Evolutionary conservation across 495 filamentous ascomycete genomes (phyloP), one percentile per base, ranked within the genome.

Genomic region (Lasiosphaeria hispida): DNA sequence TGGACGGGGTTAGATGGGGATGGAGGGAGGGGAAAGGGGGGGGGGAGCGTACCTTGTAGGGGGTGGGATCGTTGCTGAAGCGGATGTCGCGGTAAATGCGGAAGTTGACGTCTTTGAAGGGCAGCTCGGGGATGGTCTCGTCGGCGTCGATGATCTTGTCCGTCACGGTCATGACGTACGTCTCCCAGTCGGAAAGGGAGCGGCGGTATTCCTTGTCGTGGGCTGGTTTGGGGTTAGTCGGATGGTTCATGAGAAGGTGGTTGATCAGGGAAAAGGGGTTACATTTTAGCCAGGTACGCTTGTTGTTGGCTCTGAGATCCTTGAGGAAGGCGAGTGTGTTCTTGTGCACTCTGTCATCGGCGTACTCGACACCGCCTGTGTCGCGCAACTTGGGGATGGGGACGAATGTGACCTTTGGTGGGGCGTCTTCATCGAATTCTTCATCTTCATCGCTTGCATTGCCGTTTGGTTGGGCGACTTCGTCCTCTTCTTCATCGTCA

Each of bases 11-110:
- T 9, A 42, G 48, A 13, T n/a, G 6, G 61, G 47, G 51, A 17
- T 0, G 19, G 44, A 18, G 15, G 40, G 35, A 7, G 81, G 50
- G 84, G 80, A 79, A 87, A 64, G 56, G 23, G 56, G 7, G 14
- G 63, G 38, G 53, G 34, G 33, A 60, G 14, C 75, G 63, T 76
- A 88, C 87, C 80, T 94, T 96, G 71, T 96, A 96, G 1, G 91
- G 91, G 1, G 90, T 92, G 35, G 81, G 88, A 62, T 95, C 87
- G 18, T 88, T 83, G 68, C 76, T 85, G 67, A 92, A 93, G 15
- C 89, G 76, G 18, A 92, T 79, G 66, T 95, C 91, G 48, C 91
- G 78, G 65, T 96, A 90, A 44, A 96, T 92, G 41, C 91, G 84
- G 63, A 93, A 94, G 19, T 91, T 80, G 80, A 96, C 74, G 68